These are phyloP conservation scores for Syzygium oleosum DNA, from an alignment of 345 rosid genomes.

Conservation along the genomic window DNA sequence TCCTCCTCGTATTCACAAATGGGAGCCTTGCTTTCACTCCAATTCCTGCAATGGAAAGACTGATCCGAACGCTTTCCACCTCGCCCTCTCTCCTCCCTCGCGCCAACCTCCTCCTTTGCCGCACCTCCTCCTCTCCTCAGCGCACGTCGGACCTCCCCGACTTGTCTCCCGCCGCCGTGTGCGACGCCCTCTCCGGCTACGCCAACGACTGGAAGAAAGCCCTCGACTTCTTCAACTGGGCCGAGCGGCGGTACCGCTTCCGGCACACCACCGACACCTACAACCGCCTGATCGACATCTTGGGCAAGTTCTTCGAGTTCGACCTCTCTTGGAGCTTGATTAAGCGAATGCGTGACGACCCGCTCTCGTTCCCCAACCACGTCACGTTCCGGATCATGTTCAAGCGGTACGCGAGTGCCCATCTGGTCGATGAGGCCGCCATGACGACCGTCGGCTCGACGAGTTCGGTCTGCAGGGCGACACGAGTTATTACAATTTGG, in stretches of 20 bases:
- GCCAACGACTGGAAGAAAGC: slow-evolving; percentile 80
- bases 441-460: slow-evolving; percentile 24
- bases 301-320: slow-evolving; percentile 94
- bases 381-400: slow-evolving; percentile 68
- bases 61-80: background rate
- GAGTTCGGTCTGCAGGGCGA: slow-evolving; percentile 65
- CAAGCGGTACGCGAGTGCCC: slow-evolving; percentile 70
- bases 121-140: slow-evolving; percentile 7
- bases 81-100: slow-evolving; percentile 1
- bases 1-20: background rate
- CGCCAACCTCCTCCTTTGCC: background rate
- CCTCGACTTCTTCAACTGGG: slow-evolving; percentile 81
- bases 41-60: background rate
- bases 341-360: slow-evolving; percentile 32
- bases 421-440: slow-evolving; percentile 64
- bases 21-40: background rate
- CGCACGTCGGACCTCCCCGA: slow-evolving; percentile 10
- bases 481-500: slow-evolving; percentile 53
- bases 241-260: slow-evolving; percentile 37
- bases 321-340: slow-evolving; percentile 63
- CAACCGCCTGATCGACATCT: slow-evolving; percentile 76
- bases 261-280: slow-evolving; percentile 60
- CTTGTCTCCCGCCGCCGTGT: slow-evolving; percentile 42
- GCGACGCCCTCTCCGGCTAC: slow-evolving; percentile 58
- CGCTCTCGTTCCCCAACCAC: slow-evolving; percentile 47